Conservation (phyloP, 2,329 filamentous ascomycete genomes). For the Aspergillus tamarii region DNA sequence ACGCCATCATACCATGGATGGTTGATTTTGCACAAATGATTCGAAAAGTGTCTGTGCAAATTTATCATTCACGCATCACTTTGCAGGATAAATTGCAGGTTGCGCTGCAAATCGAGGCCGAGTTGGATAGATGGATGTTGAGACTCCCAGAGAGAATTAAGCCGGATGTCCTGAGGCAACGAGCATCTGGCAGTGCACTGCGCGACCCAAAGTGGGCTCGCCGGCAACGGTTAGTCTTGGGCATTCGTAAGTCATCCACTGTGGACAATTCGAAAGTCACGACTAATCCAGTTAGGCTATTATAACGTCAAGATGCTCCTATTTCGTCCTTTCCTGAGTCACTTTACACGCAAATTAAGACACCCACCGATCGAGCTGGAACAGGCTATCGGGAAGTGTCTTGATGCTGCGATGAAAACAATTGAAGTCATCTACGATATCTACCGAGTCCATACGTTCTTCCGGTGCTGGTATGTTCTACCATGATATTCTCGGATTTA, state of each 20-base stretch:
- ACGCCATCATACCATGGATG: slow-evolving; percentile 46
- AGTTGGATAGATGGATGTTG: slow-evolving; percentile 41
- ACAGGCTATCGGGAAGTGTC: slow-evolving; percentile 39
- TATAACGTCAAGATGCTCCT: slow-evolving; percentile 47
- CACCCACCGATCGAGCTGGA: slow-evolving; percentile 32
- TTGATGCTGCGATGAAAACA: slow-evolving; percentile 43
- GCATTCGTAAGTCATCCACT: slow-evolving; percentile 36
- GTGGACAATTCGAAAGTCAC: neutral
- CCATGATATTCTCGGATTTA: neutral
- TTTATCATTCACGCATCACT: slow-evolving; percentile 41
- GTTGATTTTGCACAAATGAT: slow-evolving; percentile 46
- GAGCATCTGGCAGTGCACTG: slow-evolving; percentile 29
- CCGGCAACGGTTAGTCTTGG: slow-evolving; percentile 43
- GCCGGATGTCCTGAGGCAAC: slow-evolving; percentile 31
- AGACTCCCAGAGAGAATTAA: slow-evolving; percentile 36
- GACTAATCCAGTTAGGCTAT: slow-evolving; percentile 31
- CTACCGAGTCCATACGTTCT: slow-evolving; percentile 43
- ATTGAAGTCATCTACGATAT: slow-evolving; percentile 47
- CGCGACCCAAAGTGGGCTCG: slow-evolving; percentile 43
- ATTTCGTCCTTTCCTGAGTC: slow-evolving; percentile 40
- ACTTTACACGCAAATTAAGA: slow-evolving; percentile 33
- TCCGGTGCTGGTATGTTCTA: slow-evolving; percentile 44
- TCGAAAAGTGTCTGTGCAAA: slow-evolving; percentile 43
- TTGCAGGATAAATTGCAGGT: slow-evolving; percentile 40
- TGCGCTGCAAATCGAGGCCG: slow-evolving; percentile 40